A percentile compares a stretch with the other conserved stretches of the same genome.
Evolutionary conservation across 805 yeast genomes (phyloP).

Genomic region (Maudiozyma saulgeensis): DNA sequence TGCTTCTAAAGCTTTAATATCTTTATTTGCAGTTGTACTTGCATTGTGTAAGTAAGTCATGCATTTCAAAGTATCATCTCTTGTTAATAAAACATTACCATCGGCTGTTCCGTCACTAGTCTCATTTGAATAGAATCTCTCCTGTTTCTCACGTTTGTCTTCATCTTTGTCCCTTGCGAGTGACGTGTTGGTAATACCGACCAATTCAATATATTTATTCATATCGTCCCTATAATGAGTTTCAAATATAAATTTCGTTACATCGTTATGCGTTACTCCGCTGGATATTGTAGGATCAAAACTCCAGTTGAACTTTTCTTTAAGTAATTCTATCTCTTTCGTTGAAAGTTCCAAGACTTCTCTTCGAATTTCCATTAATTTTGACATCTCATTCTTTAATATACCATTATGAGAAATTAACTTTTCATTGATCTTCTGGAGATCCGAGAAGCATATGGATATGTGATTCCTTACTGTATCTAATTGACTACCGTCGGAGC

Average conservation of each 20-base stretch:
- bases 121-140: background rate
- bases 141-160: background rate
- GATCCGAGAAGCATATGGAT: constrained; percentile 21
- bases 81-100: background rate
- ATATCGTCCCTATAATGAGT: constrained; percentile 14
- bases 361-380: constrained; percentile 6
- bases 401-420: constrained; percentile 20
- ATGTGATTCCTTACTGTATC: constrained; percentile 21
- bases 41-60: constrained; percentile 9
- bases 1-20: constrained; percentile 15
- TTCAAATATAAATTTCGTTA: background rate
- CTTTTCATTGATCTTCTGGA: constrained; percentile 18
- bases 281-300: background rate
- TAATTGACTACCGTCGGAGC: constrained; percentile 9
- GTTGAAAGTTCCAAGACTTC: constrained; percentile 8
- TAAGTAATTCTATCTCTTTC: constrained; percentile 6
- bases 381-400: constrained; percentile 14
- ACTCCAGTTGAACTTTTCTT: constrained; percentile 7
- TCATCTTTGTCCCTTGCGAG: constrained; percentile 4
- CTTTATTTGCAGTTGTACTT: constrained; percentile 6
- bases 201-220: constrained; percentile 19
- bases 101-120: background rate
- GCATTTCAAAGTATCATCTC: constrained; percentile 3
- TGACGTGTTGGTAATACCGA: constrained; percentile 19
- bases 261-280: background rate